Evolutionary conservation across 1,139 yeast species (phyloP).

Genomic region (Kazachstania sp.): DNA sequence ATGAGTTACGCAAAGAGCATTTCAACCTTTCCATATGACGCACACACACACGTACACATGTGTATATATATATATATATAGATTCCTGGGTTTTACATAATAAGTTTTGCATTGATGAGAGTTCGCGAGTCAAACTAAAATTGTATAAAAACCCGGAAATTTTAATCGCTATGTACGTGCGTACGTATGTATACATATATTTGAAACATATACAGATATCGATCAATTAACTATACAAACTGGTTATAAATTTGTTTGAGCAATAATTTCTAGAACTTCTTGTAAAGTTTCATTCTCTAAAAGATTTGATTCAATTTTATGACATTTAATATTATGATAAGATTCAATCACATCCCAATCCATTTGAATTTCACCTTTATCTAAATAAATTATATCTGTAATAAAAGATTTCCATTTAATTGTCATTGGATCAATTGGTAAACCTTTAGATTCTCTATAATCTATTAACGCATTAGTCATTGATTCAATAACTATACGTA

Average conservation of each 20-base stretch:
- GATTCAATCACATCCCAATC: slow-evolving; percentile 34
- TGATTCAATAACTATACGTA: slow-evolving; percentile 41
- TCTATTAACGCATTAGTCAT: slow-evolving; percentile 17
- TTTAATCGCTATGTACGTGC: background rate
- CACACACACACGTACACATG: no score
- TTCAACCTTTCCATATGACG: no score
- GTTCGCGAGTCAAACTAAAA: no score
- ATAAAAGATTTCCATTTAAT: slow-evolving; percentile 38
- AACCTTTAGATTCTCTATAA: slow-evolving; percentile 11
- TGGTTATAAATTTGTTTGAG: background rate
- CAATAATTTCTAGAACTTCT: slow-evolving; percentile 30
- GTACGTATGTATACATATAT: no score
- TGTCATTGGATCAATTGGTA: slow-evolving; percentile 2
- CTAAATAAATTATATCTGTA: slow-evolving; percentile 50
- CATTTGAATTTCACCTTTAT: slow-evolving; percentile 41
- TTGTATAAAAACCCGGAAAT: no score
- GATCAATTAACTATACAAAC: no score
- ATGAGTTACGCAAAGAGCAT: no score
- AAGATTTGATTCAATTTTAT: slow-evolving; percentile 34
- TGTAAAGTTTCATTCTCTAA: slow-evolving; percentile 32
- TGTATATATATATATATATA: no score
- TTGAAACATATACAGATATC: no score
- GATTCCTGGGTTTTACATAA: no score
- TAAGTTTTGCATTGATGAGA: no score
- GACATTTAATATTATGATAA: slow-evolving; percentile 40